Evolutionary conservation across 2,329 filamentous ascomycete genomes (phyloP).

Genomic region (Tolypocladium album): DNA sequence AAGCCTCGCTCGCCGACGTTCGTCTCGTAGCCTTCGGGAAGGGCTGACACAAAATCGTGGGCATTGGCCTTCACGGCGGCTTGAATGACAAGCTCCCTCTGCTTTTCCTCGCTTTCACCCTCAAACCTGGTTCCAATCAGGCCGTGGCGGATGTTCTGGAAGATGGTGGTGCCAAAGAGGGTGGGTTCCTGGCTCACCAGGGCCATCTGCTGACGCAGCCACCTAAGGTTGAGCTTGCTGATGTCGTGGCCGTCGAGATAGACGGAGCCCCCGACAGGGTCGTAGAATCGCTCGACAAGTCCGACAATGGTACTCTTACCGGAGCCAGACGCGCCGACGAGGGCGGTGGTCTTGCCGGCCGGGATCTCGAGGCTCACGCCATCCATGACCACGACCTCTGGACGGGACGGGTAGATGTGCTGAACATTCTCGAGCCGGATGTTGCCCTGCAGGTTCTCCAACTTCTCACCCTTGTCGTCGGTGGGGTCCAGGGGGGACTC

Average conservation of each 20-base stretch:
- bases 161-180: constrained; percentile 83
- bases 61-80: constrained; percentile 89
- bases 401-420: constrained; percentile 89
- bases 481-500: constrained; percentile 73
- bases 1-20: constrained; percentile 94
- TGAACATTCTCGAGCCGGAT: constrained; percentile 76
- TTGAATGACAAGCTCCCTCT: constrained; percentile 60
- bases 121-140: constrained; percentile 77
- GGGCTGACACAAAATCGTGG: constrained; percentile 73
- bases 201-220: constrained; percentile 86
- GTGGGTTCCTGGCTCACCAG: constrained; percentile 90
- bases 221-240: constrained; percentile 70
- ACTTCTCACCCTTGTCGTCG: constrained; percentile 55
- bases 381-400: constrained; percentile 82
- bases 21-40: constrained; percentile 86
- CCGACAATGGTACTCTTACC: constrained; percentile 94
- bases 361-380: constrained; percentile 71
- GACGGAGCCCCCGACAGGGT: constrained; percentile 71
- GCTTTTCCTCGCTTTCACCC: constrained; percentile 51
- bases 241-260: constrained; percentile 77
- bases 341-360: constrained; percentile 81
- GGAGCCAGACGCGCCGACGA: constrained; percentile 88
- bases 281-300: constrained; percentile 87
- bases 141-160: constrained; percentile 80
- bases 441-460: constrained; percentile 63